Evolutionary conservation across 805 yeast species (phyloP).

Genomic region (Hanseniaspora singularis): DNA sequence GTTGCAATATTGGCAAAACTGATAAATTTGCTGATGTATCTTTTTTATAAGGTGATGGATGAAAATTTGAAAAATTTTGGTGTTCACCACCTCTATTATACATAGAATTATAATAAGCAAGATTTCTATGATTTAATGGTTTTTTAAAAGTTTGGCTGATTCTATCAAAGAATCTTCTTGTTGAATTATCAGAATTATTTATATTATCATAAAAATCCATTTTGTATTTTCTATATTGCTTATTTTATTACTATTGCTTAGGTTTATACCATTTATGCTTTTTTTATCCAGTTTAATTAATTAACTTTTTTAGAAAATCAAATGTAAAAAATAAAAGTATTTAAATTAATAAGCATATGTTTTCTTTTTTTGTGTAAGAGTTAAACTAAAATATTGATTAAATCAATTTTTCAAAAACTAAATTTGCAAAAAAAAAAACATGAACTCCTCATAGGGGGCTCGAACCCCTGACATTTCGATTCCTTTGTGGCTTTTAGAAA

Average conservation of each 20-base stretch:
- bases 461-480: constrained; percentile 41
- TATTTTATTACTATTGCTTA: too few species aligned
- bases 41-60: background rate
- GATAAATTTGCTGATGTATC: background rate
- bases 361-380: too few species aligned
- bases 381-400: too few species aligned
- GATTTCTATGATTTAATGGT: background rate
- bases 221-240: too few species aligned
- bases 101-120: background rate
- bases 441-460: constrained; percentile 41
- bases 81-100: background rate
- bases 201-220: background rate
- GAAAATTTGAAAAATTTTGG: background rate
- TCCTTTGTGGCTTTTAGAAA: constrained; percentile 29
- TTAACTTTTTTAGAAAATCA: too few species aligned
- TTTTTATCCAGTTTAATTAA: too few species aligned
- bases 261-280: too few species aligned
- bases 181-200: constrained; percentile 3
- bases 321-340: too few species aligned
- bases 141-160: constrained; percentile 2
- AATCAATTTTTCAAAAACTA: too few species aligned
- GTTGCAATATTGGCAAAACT: constrained; percentile 4
- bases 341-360: too few species aligned
- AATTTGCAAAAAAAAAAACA: constrained; percentile 19
- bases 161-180: constrained; percentile 4